Base-by-base conservation (phyloP, 2,329 filamentous ascomycete genomes). In the Sclerotinia sclerotiorum region DNA sequence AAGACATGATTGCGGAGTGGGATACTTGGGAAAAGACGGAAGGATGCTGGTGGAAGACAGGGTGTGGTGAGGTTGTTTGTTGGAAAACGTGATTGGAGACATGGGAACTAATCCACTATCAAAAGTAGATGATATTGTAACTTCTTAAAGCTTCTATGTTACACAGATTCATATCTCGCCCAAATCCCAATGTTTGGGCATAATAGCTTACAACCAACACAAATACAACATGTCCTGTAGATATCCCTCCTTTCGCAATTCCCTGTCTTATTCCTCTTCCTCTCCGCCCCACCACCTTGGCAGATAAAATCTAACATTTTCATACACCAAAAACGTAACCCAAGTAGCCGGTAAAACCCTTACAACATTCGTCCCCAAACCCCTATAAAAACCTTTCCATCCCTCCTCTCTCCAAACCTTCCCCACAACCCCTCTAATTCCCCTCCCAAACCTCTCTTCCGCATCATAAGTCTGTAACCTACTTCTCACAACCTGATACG, bases 271-370 rank as follows among this genome's bases (percentile, higher is more conserved):
- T 13, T 63, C 35, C 17, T 29, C 10, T 3, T 15, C 17, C 0
- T 35, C 21, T 27, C 21, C 49, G 27, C n/a, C 54, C 57, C 39
- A 63, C 72, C 72, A 75, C 57, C 75, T 75, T 32, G 86, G 82
- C 48, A 96, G 78, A 77, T 92, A 89, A 73, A 86, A 88, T 80
- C 90, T 93, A 69, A 90, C 89, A 79, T 98, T 98, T 82, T 99
- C 95, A 80, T 98, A 98, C 32, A 98, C 94, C 74, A 99, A 80
- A 78, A 99, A 98, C 1, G 94, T 98, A 66, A 97, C 92, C 87
- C 95, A 97, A 4, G 95, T 98, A 44, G 93, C 94, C 4, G 95
- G 95, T 79, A 99, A 83, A 39, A 98, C 95, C 70, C 95, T 87
- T 65, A 97, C 83, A n/a, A 97, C 85, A 73, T 94, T 97, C 0